phyloP scores from a whole-genome alignment of 2,329 filamentous ascomycete species.

The Lachnellula arida region DNA sequence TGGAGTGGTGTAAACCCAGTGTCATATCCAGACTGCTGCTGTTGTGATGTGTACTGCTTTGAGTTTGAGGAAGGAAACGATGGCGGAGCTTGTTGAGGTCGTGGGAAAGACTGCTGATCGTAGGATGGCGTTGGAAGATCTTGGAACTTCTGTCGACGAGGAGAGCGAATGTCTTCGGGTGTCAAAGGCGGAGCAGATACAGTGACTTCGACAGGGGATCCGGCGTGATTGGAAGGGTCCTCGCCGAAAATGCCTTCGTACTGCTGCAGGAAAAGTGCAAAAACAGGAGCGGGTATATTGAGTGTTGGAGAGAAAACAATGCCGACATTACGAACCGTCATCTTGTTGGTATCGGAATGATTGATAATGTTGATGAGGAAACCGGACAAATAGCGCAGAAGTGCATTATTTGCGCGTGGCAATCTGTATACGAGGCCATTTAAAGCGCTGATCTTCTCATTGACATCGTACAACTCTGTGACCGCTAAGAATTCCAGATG shows the following conservation, averaged over 20 bases:
- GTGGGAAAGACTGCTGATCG: constrained; percentile 48
- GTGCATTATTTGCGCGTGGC: constrained; percentile 72
- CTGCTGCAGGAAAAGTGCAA: constrained; percentile 89
- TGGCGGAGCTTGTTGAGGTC: constrained; percentile 13
- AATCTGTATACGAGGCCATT: constrained; percentile 75
- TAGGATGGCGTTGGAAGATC: constrained; percentile 62
- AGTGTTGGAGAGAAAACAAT: constrained; percentile 97
- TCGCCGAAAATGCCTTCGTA: constrained; percentile 81
- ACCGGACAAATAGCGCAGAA: constrained; percentile 79
- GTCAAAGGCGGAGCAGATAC: constrained; percentile 37
- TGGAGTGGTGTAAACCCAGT: constrained; percentile 48
- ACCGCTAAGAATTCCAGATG: constrained; percentile 84
- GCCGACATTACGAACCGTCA: constrained; percentile 95
- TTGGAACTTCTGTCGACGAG: constrained; percentile 60
- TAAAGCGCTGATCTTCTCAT: constrained; percentile 72
- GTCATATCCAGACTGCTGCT: constrained; percentile 36
- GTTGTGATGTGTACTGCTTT: constrained; percentile 15
- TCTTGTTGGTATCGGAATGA: constrained; percentile 88
- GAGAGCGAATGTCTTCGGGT: constrained; percentile 57
- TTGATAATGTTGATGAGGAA: constrained; percentile 92
- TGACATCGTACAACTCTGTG: constrained; percentile 69
- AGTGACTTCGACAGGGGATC: constrained; percentile 45
- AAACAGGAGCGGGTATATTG: constrained; percentile 92
- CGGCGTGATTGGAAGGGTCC: constrained; percentile 59
- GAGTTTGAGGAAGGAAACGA: constrained; percentile 36